Evolutionary conservation across 108 stramenopile genomes (phyloP).

Genomic region (Stephanodiscus minutulus): DNA sequence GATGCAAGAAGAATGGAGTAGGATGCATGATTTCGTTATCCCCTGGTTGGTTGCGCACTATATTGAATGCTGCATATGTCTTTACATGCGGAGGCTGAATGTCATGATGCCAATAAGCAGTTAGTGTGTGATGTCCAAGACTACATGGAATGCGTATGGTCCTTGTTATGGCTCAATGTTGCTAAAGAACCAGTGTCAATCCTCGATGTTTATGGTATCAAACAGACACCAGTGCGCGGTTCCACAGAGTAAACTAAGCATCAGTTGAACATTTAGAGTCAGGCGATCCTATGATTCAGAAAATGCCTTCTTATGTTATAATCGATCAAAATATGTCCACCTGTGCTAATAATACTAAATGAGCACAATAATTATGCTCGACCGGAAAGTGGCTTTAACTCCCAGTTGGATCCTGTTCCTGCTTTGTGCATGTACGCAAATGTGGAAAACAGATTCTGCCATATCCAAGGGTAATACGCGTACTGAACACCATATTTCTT

Average conservation of each 20-base stretch:
- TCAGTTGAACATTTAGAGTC: neutral
- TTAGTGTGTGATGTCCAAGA: no score
- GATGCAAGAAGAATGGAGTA: neutral
- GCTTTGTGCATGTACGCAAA: constrained; percentile 81
- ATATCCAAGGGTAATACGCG: constrained; percentile 83
- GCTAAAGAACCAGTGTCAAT: no score
- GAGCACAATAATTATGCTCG: constrained; percentile 22
- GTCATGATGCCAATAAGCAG: no score
- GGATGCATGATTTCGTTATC: neutral
- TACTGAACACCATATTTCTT: constrained; percentile 92
- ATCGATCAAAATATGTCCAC: neutral
- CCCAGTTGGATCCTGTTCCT: constrained; percentile 79
- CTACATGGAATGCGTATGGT: no score
- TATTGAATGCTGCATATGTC: neutral
- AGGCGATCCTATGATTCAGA: neutral
- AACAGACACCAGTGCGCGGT: neutral
- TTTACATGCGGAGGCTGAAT: neutral
- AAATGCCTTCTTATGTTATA: neutral
- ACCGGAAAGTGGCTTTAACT: constrained; percentile 56
- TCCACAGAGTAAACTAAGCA: neutral
- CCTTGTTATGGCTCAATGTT: neutral
- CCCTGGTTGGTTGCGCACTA: neutral
- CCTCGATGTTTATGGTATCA: neutral
- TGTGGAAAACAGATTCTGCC: constrained; percentile 79
- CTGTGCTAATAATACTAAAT: neutral